Base-by-base conservation (phyloP, 306 rosid genomes). In the Rubus parviflorus region DNA sequence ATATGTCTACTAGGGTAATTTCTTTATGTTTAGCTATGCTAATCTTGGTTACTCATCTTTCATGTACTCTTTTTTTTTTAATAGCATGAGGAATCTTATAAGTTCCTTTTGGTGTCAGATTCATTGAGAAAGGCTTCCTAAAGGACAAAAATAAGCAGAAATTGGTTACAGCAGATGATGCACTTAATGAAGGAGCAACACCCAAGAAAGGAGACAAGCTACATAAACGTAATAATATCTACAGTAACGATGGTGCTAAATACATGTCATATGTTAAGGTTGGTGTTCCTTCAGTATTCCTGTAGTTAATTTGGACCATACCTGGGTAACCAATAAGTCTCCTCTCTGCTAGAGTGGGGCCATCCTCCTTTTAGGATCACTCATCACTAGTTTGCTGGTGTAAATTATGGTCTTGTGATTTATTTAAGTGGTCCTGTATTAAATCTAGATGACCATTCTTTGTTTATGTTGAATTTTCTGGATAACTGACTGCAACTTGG, bases 231-330 rank as follows among this genome's bases (percentile, higher is more conserved):
- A 84, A 79, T 79, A 81, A 81, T 79, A 81, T 74, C 57, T 85
- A 74, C 77, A 82, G 85, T 63, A 89, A 79, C 23, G 96, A 92
- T 56, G 89, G 96, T 75, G 87, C 90, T 79, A 88, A 86, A 77
- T 95, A 95, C 76, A 95, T 95, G 97, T 95, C 99, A 74, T 95
- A 88, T 87, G 84, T 92, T 87, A 95, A 92, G 99, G 97, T 95
- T 77, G 88, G 76, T 85, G 57, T 56, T 79, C 54, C 61, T 75
- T 81, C 45, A 22, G 10, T 65, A 62, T 4, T 47, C 73, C 41
- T 25, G 46, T 72, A 62, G 43, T 25, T 8, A 61, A 79, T 16
- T 30, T 30, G 47, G 46, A 75, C 66, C 68, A 60, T 74, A 23
- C 19, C 52, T 4, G 57, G 67, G 79, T 61, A 67, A 41, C 72